phyloP scores from a whole-genome alignment of 495 filamentous ascomycete genomes.

The Penicillium soppii region DNA sequence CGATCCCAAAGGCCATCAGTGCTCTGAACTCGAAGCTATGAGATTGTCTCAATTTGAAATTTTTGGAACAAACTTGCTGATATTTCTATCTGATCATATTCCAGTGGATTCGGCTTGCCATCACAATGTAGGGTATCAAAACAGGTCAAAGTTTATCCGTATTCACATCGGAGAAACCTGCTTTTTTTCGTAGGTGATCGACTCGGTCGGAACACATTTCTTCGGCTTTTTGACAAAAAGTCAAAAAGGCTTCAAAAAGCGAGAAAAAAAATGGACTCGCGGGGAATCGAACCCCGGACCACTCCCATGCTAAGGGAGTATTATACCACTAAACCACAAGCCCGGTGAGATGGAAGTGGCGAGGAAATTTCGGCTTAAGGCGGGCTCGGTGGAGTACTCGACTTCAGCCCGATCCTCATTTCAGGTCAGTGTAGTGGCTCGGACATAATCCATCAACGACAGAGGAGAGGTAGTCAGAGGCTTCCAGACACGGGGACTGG shows the following conservation, averaged over 20 bases:
- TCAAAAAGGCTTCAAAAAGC: not conserved
- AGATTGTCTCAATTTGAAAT: not conserved
- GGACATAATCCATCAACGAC: constrained; percentile 36
- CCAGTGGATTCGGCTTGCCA: too few species aligned
- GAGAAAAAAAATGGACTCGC: constrained; percentile 23
- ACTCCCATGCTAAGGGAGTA: constrained; percentile 40
- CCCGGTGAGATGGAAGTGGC: constrained; percentile 6
- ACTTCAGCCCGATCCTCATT: constrained; percentile 1
- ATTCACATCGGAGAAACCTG: too few species aligned
- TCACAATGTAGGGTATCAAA: not conserved
- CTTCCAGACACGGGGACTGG: constrained; percentile 28
- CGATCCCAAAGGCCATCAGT: constrained; percentile 11
- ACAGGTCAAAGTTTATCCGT: not conserved
- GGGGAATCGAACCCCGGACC: constrained; percentile 53
- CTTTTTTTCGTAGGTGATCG: too few species aligned
- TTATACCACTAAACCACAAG: constrained; percentile 36
- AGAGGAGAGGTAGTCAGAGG: constrained; percentile 2
- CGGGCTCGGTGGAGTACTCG: constrained; percentile 1
- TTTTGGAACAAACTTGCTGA: not conserved
- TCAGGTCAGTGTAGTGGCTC: constrained; percentile 15
- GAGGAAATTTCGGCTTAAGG: constrained; percentile 6
- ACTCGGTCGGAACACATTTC: not conserved
- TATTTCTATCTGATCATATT: not conserved
- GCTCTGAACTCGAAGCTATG: constrained; percentile 20
- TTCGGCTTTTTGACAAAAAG: not conserved